Evolutionary conservation across 495 filamentous ascomycete genomes (phyloP), one percentile per base, ranked within the genome.

Genomic region (Penicillium turbatum): DNA sequence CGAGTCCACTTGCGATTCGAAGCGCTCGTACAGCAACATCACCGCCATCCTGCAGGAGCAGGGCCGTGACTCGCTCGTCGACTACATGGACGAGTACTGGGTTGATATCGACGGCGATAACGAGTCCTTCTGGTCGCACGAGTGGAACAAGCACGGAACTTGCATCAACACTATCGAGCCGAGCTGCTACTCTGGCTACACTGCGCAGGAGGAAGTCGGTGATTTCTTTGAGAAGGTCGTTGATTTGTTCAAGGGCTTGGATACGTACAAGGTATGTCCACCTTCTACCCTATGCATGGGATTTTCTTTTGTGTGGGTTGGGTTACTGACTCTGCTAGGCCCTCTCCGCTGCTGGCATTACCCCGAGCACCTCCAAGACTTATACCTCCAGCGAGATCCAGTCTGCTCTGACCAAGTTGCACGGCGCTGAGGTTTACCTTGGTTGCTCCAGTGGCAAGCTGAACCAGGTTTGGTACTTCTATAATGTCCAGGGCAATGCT

Each of bases 61-160:
- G 52, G 82, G 75, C 49, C 76, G 81, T 35, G 68, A 61, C 0
- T 79, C 82, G 1, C 72, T 92, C 3, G 70, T 92, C 1, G 60
- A 66, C 5, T 86, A 84, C 61, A 91, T 92, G 88, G 65, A 85
- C 29, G 75, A 75, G 11, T 90, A 88, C 72, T 92, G 88, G 89
- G 76, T 79, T 45, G 71, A 75, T 63, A 68, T 79, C 41, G 29
- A 73, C 45, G 81, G 86, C n/a, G 68, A 80, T 36, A 81, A 85
- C 51, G 81, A 86, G 56, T 64, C 66, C 15, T 82, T 92, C 62
- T 92, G 88, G 89, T 71, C 82, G 60, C 88, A 92, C 62, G 88
- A 92, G 61, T 95, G 85, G 85, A 78, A 75, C 67, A 92, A 90
- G 69, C 90, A 95, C 60, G 74, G 88, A 58, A 81, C 78, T 39